Evolutionary conservation across 768 basidiomycete species (phyloP).

Genomic region (Lentinus brumalis): DNA sequence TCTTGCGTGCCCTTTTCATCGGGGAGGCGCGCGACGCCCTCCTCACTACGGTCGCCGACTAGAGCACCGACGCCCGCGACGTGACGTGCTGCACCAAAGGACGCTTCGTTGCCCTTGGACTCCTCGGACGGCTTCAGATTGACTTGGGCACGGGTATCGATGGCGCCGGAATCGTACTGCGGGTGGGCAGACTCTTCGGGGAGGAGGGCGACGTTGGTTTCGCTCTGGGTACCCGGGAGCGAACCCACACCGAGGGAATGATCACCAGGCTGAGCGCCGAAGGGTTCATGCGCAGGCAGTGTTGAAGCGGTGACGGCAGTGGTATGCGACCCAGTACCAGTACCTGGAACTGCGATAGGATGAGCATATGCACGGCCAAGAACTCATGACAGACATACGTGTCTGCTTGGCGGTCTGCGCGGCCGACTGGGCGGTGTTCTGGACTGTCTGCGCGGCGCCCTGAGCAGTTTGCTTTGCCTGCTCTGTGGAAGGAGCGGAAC

Average conservation of each 20-base stretch:
- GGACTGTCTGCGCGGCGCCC: background rate
- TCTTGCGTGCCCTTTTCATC: background rate
- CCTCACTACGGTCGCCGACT: conserved; percentile 46
- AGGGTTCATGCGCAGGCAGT: conserved; percentile 19
- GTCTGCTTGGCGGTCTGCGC: conserved; percentile 4
- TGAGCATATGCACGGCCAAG: background rate
- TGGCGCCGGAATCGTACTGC: conserved; percentile 11
- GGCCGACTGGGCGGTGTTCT: background rate
- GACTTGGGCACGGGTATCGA: conserved; percentile 5
- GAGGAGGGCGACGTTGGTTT: conserved; percentile 25
- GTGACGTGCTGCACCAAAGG: conserved; percentile 31
- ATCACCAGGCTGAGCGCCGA: conserved; percentile 19
- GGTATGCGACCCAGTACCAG: background rate
- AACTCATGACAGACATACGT: background rate
- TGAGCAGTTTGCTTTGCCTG: background rate
- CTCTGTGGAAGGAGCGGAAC: background rate
- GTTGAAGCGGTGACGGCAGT: conserved; percentile 20
- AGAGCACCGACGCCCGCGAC: conserved; percentile 47
- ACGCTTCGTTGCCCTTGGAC: conserved; percentile 27
- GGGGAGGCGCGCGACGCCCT: conserved; percentile 50
- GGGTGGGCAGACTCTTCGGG: conserved; percentile 23
- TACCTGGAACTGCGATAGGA: background rate
- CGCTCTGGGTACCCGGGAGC: conserved; percentile 23
- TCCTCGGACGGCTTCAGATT: conserved; percentile 34
- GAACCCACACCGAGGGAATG: conserved; percentile 24